Base-by-base conservation (phyloP, 139 green algal genomes). In the Trebouxia sp. region DNA sequence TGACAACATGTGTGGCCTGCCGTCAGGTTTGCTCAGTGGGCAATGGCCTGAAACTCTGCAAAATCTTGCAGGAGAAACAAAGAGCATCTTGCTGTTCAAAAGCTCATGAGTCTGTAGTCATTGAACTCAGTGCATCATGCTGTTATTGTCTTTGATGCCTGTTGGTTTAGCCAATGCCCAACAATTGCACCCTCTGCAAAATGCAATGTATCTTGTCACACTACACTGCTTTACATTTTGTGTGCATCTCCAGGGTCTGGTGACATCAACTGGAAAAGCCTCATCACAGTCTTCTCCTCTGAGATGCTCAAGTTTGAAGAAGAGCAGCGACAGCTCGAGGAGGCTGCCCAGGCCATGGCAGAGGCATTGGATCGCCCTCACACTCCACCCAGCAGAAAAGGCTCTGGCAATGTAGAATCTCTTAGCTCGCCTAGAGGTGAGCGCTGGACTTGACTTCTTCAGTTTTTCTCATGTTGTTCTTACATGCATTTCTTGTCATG, bases 301-400 rank as follows among this genome's bases (percentile, higher is more conserved):
- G 88, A 93, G 77, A 51, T 84, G 24, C 83, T 94, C 32, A 82
- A 89, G 26, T 81, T 89, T 32, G 85, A 89, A 11, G 84, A 86
- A 17, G 30, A 55, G 32, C 47, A 47, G 76, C 48, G 56, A 11
- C 3, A 53, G 9, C 32, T 51, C 15, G 35, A 65, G 77, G 75
- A 65, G 37, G 74, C 56, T 41, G 56, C 69, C 39, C n/a, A 32
- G 20, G 69, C 69, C n/a, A 58, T 58, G 20, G 26, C 2, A 58
- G 26, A 28, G 50, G 50, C n/a, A n/a, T 35, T 51, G 22, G 69
- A 77, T 3, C 41, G 69, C 39, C 69, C 69, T 41, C 42, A 38
- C 24, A 77, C 69, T 11, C 69, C 69, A 20, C 69, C 69, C 39
- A 67, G 30, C 37, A 51, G 43, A 32, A 58, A 35, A 47, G 30